Base-by-base conservation (phyloP, 768 basidiomycete genomes). In the Coprinellus micaceus region DNA sequence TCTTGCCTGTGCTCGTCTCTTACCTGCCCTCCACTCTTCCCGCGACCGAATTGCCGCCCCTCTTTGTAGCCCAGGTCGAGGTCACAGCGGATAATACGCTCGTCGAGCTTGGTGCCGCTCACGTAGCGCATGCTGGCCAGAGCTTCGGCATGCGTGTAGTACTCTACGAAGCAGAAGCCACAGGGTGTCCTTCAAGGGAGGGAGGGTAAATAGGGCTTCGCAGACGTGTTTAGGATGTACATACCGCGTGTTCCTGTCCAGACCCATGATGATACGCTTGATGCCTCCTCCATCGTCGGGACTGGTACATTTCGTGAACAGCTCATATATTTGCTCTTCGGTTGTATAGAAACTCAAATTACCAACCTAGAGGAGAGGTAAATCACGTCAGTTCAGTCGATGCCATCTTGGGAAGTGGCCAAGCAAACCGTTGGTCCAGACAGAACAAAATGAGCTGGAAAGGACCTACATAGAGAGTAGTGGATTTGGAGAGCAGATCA, bases 91-190 rank as follows among this genome's bases (percentile, higher is more conserved):
- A 99, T 96, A 63, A 99, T 92, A 30, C 97, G 89, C 73, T 99
- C 97, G 71, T 99, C 97, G 21, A 99, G 85, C 75, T 98, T 98
- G 33, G 95, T 94, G n/a, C 96, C 97, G 50, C 91, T 94, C 64
- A 98, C 84, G 70, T 97, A 95, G 47, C 89, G 86, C 83, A 98
- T 86, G 59, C 89, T 87, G 40, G 94, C 91, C 39, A 97, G 77
- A 17, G 97, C 96, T 71, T 98, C 95, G 4, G 85, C 79, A 66
- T 98, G 94, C 10, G 92, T 92, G 69, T 98, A 98, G 69, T 91
- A 99, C 69, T 94, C 91, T 56, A 95, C 95, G 63, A 94, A 98
- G 74, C 96, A 94, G 71, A 97, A 94, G 22, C 96, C 89, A 65
- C 92, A 94, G 0, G 92, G 94, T 47, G 92, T 95, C 66, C 91